Percentiles rank a stretch among this genome's conserved stretches.
Evolutionary conservation across 345 rosid species (phyloP).

Genomic region (Hevea brasiliensis): DNA sequence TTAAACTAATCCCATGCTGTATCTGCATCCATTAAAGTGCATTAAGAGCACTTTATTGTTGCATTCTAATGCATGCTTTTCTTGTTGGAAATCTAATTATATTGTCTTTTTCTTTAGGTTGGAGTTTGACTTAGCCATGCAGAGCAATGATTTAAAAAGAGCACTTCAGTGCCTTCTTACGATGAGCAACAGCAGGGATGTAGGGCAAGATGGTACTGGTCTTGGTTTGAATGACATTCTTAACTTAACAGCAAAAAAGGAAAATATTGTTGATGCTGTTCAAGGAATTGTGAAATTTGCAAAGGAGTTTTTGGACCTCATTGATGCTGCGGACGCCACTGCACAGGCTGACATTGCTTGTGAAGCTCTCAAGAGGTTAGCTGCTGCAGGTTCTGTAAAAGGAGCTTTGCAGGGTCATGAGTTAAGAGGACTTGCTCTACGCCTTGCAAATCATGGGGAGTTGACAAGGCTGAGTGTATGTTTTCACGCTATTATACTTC

Average conservation of each 20-base stretch:
- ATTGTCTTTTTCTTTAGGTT: slow-evolving; percentile 46
- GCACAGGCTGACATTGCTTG: slow-evolving; percentile 90
- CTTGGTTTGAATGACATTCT: slow-evolving; percentile 87
- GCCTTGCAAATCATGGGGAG: slow-evolving; percentile 98
- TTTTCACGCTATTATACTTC: slow-evolving; percentile 13
- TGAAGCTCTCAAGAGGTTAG: slow-evolving; percentile 92
- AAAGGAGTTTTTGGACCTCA: slow-evolving; percentile 91
- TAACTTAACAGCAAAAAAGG: slow-evolving; percentile 75
- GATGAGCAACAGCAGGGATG: slow-evolving; percentile 93
- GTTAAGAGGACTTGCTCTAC: slow-evolving; percentile 87
- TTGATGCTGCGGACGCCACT: slow-evolving; percentile 99
- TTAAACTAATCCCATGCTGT: neutral
- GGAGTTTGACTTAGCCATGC: slow-evolving; percentile 98
- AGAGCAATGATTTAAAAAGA: slow-evolving; percentile 96
- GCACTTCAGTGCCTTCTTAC: slow-evolving; percentile 97
- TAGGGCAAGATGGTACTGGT: slow-evolving; percentile 76
- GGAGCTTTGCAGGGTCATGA: slow-evolving; percentile 92
- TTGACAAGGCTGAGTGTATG: slow-evolving; percentile 84
- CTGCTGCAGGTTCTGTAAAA: slow-evolving; percentile 93
- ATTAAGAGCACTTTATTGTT: neutral
- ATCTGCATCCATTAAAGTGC: neutral
- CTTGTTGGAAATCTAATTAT: neutral
- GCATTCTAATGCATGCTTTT: slow-evolving; percentile 2
- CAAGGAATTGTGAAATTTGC: slow-evolving; percentile 90
- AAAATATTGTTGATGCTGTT: slow-evolving; percentile 89